A percentile compares a stretch with the other conserved stretches of the same genome.
These are phyloP conservation scores for Candida odintsovae DNA, from an alignment of 805 yeast genomes.

Conservation along the genomic window DNA sequence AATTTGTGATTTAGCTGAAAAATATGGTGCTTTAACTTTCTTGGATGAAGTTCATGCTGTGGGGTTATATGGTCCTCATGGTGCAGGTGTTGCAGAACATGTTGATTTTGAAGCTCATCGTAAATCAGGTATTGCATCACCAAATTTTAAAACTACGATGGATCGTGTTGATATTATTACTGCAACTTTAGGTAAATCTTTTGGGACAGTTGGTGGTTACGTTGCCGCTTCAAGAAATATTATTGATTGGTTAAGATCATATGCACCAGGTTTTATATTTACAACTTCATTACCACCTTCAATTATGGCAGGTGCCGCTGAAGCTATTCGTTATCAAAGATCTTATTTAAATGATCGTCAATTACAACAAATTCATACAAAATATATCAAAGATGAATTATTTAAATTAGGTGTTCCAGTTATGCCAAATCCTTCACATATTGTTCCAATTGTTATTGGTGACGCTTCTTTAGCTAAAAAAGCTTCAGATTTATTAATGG, in stretches of 20 bases:
- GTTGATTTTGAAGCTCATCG: constrained; percentile 82
- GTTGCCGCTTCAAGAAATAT: constrained; percentile 81
- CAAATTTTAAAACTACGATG: constrained; percentile 56
- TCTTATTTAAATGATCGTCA: constrained; percentile 70
- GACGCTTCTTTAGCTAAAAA: constrained; percentile 87
- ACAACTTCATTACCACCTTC: constrained; percentile 98
- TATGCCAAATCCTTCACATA: constrained; percentile 95
- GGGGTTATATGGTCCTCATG: constrained; percentile 98
- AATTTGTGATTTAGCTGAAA: constrained; percentile 93
- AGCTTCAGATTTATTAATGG: constrained; percentile 85
- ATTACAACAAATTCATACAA: constrained; percentile 78
- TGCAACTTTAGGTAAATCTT: constrained; percentile 96
- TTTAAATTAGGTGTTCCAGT: constrained; percentile 81
- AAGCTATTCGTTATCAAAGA: constrained; percentile 83
- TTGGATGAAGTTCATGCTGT: constrained; percentile 99
- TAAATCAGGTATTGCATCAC: constrained; percentile 53
- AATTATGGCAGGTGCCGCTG: constrained; percentile 89
- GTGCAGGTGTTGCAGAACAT: constrained; percentile 99
- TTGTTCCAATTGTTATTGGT: constrained; percentile 92
- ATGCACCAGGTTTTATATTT: constrained; percentile 95
- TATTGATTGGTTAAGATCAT: constrained; percentile 94
- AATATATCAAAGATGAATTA: constrained; percentile 74
- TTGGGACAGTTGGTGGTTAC: constrained; percentile 96
- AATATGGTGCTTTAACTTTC: constrained; percentile 95
- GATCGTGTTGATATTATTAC: constrained; percentile 94